phyloP scores from a whole-genome alignment of 225 moss, liverwort and hornwort genomes.

The Marchantia paleacea region DNA sequence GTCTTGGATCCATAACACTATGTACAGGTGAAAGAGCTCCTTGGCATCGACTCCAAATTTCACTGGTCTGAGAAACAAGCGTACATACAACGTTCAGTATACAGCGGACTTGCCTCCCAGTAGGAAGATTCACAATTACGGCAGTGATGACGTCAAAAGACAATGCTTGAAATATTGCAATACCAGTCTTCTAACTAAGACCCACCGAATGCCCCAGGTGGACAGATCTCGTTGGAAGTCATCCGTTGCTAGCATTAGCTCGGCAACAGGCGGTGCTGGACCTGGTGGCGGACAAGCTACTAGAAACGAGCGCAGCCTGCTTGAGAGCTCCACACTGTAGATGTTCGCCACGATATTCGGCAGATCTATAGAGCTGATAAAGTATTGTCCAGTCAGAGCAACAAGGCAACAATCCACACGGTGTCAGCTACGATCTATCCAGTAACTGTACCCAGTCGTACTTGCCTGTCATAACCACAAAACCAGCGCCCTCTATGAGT shows the following conservation, averaged over 20 bases:
- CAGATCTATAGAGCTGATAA: slow-evolving; percentile 80
- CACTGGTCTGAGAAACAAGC: slow-evolving; percentile 49
- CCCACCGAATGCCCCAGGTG: slow-evolving; percentile 79
- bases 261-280: slow-evolving; percentile 82
- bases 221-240: slow-evolving; percentile 82
- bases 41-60: slow-evolving; percentile 86
- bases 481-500: no score
- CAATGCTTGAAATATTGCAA: not conserved
- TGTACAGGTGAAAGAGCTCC: slow-evolving; percentile 84
- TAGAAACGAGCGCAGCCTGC: slow-evolving; percentile 75
- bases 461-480: no score
- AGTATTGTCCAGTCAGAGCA: not conserved
- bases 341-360: slow-evolving; percentile 79
- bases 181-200: not conserved
- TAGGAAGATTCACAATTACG: not conserved
- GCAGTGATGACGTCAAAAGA: not conserved
- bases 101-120: not conserved
- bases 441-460: no score
- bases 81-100: not conserved
- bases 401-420: not conserved
- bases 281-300: slow-evolving; percentile 89
- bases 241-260: slow-evolving; percentile 85
- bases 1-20: slow-evolving; percentile 97
- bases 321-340: slow-evolving; percentile 81
- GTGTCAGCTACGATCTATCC: not conserved